These are phyloP conservation scores for Ustilago nuda DNA, from an alignment of 1,284 basidiomycete species.

Conservation along the genomic window DNA sequence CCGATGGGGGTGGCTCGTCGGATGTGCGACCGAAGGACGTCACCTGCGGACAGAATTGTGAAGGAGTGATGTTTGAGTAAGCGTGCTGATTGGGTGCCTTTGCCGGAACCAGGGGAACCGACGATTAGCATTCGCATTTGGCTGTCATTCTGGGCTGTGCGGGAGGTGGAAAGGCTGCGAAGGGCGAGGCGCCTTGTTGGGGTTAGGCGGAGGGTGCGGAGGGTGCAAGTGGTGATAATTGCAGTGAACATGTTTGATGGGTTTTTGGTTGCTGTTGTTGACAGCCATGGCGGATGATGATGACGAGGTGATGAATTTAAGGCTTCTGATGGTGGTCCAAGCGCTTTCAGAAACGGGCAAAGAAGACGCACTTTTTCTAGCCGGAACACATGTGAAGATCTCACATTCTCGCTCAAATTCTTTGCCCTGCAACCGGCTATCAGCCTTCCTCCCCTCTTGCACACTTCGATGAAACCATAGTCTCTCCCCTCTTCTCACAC, in stretches of 20 bases:
- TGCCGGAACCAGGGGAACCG: constrained; percentile 66
- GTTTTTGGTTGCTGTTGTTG: background rate
- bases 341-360: background rate
- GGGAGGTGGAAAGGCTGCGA: constrained; percentile 12
- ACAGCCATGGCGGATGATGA: background rate
- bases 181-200: background rate
- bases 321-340: background rate
- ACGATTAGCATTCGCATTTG: constrained; percentile 66
- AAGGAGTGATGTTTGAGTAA: constrained; percentile 51
- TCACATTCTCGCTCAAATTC: background rate
- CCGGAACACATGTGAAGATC: background rate
- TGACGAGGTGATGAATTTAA: background rate
- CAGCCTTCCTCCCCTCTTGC: background rate
- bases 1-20: constrained; percentile 55
- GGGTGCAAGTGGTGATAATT: background rate
- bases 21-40: constrained; percentile 64
- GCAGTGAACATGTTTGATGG: background rate
- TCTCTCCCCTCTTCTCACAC: too few species aligned
- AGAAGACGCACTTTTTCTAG: background rate
- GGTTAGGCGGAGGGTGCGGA: background rate
- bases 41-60: constrained; percentile 58
- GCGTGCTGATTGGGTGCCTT: constrained; percentile 64
- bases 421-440: constrained; percentile 3
- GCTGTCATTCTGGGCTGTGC: constrained; percentile 6
- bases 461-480: too few species aligned